Conservation (phyloP, 2,329 filamentous ascomycete genomes). For the Drechslerella dactyloides region DNA sequence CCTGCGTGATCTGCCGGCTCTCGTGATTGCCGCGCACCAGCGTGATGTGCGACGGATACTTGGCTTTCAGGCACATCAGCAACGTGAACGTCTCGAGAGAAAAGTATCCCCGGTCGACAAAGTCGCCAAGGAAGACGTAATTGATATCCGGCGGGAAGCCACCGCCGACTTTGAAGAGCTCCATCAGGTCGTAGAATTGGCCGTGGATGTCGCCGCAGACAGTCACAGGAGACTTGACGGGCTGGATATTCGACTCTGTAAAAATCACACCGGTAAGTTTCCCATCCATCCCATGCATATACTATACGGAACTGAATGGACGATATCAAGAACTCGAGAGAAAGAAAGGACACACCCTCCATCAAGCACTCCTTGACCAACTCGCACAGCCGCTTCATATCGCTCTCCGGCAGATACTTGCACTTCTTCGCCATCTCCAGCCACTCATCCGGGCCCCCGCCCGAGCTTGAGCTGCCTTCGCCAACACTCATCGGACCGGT, state of each 20-base stretch:
- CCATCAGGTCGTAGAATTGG: conserved; percentile 96
- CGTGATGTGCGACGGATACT: conserved; percentile 76
- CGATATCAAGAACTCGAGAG: neutral
- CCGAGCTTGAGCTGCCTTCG: conserved; percentile 75
- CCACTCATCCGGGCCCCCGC: conserved; percentile 93
- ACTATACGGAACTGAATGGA: neutral
- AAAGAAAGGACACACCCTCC: conserved; percentile 71
- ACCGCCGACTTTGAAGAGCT: conserved; percentile 94
- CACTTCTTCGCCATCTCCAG: conserved; percentile 95
- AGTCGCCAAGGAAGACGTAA: conserved; percentile 75
- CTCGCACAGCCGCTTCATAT: conserved; percentile 99
- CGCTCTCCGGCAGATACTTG: conserved; percentile 91
- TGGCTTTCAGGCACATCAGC: conserved; percentile 74
- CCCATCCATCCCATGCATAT: neutral
- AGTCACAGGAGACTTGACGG: conserved; percentile 94
- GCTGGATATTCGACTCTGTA: conserved; percentile 95
- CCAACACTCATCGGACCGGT: conserved; percentile 61
- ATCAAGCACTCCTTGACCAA: conserved; percentile 98
- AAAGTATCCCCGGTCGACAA: conserved; percentile 77
- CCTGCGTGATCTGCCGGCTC: conserved; percentile 77
- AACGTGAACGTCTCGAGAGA: conserved; percentile 75
- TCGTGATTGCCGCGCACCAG: conserved; percentile 77
- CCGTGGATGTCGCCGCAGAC: conserved; percentile 98
- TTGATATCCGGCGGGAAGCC: conserved; percentile 85
- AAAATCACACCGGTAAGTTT: conserved; percentile 14